Evolutionary conservation across 2,329 filamentous ascomycete genomes (phyloP), one percentile per base, ranked within the genome.

Genomic region (Clonostachys solani): DNA sequence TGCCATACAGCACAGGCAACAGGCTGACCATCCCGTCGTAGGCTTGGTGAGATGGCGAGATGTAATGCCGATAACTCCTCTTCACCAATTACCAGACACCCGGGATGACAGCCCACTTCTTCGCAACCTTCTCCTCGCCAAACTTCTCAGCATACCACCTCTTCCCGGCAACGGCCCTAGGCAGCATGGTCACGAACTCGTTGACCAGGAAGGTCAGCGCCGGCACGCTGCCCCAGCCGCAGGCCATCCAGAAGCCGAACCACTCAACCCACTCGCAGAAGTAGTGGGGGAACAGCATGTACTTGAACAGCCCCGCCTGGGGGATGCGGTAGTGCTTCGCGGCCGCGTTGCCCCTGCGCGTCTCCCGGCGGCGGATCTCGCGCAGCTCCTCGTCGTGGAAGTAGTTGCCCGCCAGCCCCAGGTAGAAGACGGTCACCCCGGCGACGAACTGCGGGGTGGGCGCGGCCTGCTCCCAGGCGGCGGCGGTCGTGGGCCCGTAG

Each of bases 191-290:
- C n/a, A 83, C 69, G 44, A 99, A 70, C 69, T 96, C 91, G 63
- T 96, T 97, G 43, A 95, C 53, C 41, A 96, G 59, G 61, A 97
- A 97, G 44, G 79, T 80, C 58, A 91, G 74, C 19, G 90, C 92
- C 1, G 94, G 92, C 43, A 81, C 71, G 60, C 85, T 89, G 5
- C 70, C 67, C 69, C 74, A 79, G 2, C 83, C 84, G 48, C 84
- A 79, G 55, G 87, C 79, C 64, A 96, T 79, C 74, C 86, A 91
- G 65, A 91, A 99, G 0, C 94, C 94, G 5, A 79, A 66, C 94
- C 94, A 99, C 74, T 99, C 94, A 46, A 96, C 64, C 94, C 94
- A 99, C 71, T 99, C 94, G 61, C 86, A 87, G n/a, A 95, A 75
- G 65, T 96, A 99, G 65, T 99, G 94, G 54, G 94, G 91, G 65